Evolutionary conservation across 768 basidiomycete species (phyloP).

Genomic region (Russula compacta): DNA sequence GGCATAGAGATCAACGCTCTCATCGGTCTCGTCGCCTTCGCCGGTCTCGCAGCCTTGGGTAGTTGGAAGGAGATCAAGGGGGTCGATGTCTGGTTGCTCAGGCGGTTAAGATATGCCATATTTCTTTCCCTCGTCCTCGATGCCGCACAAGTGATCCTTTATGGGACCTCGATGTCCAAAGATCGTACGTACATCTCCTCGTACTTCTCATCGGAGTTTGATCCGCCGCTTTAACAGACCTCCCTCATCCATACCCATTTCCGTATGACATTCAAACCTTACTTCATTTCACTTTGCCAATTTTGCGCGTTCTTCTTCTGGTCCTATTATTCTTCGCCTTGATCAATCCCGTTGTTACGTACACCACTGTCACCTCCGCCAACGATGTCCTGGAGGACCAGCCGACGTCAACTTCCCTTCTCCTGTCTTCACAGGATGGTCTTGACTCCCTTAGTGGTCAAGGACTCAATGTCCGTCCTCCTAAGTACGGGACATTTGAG

Average conservation of each 20-base stretch:
- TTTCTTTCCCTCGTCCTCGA: constrained; percentile 50
- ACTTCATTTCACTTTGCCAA: constrained; percentile 47
- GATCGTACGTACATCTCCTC: constrained; percentile 17
- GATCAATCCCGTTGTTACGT: constrained; percentile 54
- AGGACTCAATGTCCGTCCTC: constrained; percentile 40
- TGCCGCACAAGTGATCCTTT: constrained; percentile 46
- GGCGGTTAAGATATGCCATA: constrained; percentile 46
- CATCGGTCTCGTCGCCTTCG: constrained; percentile 59
- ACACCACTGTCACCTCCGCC: constrained; percentile 40
- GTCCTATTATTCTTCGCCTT: constrained; percentile 52
- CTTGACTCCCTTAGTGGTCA: constrained; percentile 44
- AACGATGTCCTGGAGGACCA: constrained; percentile 28
- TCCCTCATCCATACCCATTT: constrained; percentile 16
- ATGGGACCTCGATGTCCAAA: constrained; percentile 35
- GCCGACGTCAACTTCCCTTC: constrained; percentile 43
- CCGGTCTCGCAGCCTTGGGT: constrained; percentile 65
- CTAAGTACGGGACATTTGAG: constrained; percentile 72
- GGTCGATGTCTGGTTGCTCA: constrained; percentile 56
- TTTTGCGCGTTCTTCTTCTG: constrained; percentile 57
- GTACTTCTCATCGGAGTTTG: neutral
- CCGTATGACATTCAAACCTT: constrained; percentile 30
- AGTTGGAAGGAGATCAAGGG: constrained; percentile 73
- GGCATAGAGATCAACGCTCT: constrained; percentile 62
- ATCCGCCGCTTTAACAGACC: constrained; percentile 1
- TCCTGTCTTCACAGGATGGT: constrained; percentile 42